Conservation (phyloP, 345 rosid genomes). For the Raphanus raphanistrum region DNA sequence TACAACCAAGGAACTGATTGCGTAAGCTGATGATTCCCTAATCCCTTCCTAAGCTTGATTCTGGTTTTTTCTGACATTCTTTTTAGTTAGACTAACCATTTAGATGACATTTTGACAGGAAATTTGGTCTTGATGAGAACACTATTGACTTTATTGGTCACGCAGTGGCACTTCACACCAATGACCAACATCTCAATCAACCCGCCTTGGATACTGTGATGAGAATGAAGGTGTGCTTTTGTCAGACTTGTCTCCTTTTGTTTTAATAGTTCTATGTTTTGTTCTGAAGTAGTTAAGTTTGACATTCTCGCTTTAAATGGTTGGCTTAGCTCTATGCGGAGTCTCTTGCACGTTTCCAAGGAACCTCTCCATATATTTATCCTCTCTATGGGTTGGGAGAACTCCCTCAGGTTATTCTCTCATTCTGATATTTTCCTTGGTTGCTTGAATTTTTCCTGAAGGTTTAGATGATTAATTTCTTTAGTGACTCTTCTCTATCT, state of each 20-base stretch:
- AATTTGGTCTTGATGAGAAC: constrained; percentile 88
- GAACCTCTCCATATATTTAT: constrained; percentile 89
- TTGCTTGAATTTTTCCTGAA: constrained; percentile 1
- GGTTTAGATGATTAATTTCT: not conserved
- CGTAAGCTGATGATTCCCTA: constrained; percentile 47
- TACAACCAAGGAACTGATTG: constrained; percentile 78
- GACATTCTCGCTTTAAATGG: constrained; percentile 29
- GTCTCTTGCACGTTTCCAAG: constrained; percentile 88
- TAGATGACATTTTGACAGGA: constrained; percentile 42
- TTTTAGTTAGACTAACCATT: not conserved
- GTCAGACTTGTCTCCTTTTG: constrained; percentile 7
- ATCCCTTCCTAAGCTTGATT: not conserved
- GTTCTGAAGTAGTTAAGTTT: not conserved
- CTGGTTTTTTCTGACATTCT: not conserved
- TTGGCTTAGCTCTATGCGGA: constrained; percentile 78
- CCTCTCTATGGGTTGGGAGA: constrained; percentile 94
- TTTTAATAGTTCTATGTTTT: not conserved
- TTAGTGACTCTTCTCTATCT: constrained; percentile 16
- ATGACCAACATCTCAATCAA: constrained; percentile 73
- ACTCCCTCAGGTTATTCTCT: constrained; percentile 75
- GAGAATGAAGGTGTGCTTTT: constrained; percentile 69
- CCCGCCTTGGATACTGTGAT: constrained; percentile 78
- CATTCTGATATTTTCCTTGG: constrained; percentile 3
- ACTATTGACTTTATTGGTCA: constrained; percentile 90
- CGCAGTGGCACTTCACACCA: constrained; percentile 82